These are phyloP conservation scores for Mucor indicus DNA, from an alignment of 371 early-diverging fungal species.

Conservation along the genomic window DNA sequence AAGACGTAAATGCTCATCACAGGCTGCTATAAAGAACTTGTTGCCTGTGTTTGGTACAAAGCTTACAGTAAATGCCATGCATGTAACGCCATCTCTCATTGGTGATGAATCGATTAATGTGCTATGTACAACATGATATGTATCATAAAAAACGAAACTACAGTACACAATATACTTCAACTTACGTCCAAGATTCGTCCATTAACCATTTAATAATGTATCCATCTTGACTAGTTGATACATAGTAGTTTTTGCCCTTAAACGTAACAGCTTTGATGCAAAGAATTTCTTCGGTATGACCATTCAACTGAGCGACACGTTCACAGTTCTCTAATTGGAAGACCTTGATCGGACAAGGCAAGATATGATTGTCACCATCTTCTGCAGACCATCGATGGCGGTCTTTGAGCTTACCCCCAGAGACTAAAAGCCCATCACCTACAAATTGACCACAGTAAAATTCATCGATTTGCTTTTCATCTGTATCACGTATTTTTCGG, in stretches of 20 bases:
- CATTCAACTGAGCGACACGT: conserved; percentile 67
- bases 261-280: conserved; percentile 73
- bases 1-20: conserved; percentile 81
- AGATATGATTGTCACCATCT: conserved; percentile 89
- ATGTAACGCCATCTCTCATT: conserved; percentile 82
- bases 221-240: conserved; percentile 92
- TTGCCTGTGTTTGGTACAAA: conserved; percentile 93
- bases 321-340: conserved; percentile 74
- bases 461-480: conserved; percentile 84
- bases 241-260: conserved; percentile 73
- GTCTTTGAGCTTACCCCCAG: conserved; percentile 68
- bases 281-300: conserved; percentile 86
- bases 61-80: conserved; percentile 92
- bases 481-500: conserved; percentile 69
- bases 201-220: conserved; percentile 87
- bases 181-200: conserved; percentile 66
- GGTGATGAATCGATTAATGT: conserved; percentile 53
- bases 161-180: background rate
- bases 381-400: conserved; percentile 80
- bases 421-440: conserved; percentile 19
- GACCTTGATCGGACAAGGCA: conserved; percentile 87
- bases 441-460: conserved; percentile 80
- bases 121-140: background rate
- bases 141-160: background rate
- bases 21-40: conserved; percentile 85